Conservation (phyloP, 495 filamentous ascomycete genomes). For the Daldinia caldariorum region DNA sequence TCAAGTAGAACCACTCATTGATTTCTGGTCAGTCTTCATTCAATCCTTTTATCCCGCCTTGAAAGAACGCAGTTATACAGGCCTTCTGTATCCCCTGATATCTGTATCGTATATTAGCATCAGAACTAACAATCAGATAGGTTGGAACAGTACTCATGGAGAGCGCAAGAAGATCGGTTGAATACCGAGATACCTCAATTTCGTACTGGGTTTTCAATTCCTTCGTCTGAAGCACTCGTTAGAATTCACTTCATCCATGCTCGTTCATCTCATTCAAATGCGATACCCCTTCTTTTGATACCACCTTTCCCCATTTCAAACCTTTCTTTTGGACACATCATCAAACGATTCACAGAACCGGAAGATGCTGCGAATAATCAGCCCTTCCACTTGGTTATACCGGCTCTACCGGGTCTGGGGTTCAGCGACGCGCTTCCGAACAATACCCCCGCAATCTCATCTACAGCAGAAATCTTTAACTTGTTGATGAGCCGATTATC, state of each 20-base stretch:
- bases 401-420: constrained; percentile 77
- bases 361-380: constrained; percentile 55
- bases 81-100: background rate
- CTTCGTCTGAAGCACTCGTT: constrained; percentile 46
- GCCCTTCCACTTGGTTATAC: constrained; percentile 74
- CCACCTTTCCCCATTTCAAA: constrained; percentile 78
- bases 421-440: constrained; percentile 70
- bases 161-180: constrained; percentile 62
- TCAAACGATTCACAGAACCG: constrained; percentile 64
- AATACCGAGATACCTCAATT: constrained; percentile 69
- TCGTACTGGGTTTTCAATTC: constrained; percentile 60
- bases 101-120: constrained; percentile 3
- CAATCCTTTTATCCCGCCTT: background rate
- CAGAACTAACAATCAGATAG: constrained; percentile 46
- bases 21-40: constrained; percentile 58
- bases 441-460: constrained; percentile 63
- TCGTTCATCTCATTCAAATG: constrained; percentile 57
- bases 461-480: constrained; percentile 69
- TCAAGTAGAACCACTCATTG: constrained; percentile 60
- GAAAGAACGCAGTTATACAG: constrained; percentile 13
- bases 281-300: constrained; percentile 69
- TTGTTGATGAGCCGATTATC: constrained; percentile 73
- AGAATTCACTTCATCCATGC: constrained; percentile 67
- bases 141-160: constrained; percentile 71
- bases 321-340: constrained; percentile 70